phyloP scores from a whole-genome alignment of 2,329 filamentous ascomycete species.

The Exophiala xenobiotica region DNA sequence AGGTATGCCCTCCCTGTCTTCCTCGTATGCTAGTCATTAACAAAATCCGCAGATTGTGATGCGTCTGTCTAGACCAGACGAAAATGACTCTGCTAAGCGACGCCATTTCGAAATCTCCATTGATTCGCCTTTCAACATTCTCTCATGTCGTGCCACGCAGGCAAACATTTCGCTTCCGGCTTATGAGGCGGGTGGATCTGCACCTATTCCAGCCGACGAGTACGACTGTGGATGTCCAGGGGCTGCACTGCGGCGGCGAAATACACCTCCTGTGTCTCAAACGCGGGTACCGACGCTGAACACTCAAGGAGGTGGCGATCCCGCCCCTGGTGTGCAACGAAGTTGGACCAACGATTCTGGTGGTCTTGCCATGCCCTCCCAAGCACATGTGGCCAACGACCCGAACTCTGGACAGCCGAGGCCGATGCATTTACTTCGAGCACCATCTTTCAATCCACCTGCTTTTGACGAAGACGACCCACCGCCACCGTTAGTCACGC shows the following conservation, averaged over 20 bases:
- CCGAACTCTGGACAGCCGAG: conserved; percentile 54
- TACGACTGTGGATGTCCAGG: conserved; percentile 67
- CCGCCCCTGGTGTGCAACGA: conserved; percentile 27
- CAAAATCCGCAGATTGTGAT: conserved; percentile 70
- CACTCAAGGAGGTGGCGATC: conserved; percentile 27
- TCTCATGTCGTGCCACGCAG: conserved; percentile 89
- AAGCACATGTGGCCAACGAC: conserved; percentile 51
- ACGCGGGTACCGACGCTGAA: conserved; percentile 31
- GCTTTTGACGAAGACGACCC: conserved; percentile 79
- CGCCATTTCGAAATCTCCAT: conserved; percentile 96
- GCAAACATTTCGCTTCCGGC: conserved; percentile 83
- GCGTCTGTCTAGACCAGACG: conserved; percentile 81
- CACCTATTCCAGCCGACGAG: conserved; percentile 54
- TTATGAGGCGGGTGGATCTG: conserved; percentile 62
- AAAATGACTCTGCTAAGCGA: conserved; percentile 72
- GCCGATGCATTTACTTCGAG: conserved; percentile 80
- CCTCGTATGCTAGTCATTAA: conserved; percentile 1
- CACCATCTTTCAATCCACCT: conserved; percentile 84
- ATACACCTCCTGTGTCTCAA: conserved; percentile 30
- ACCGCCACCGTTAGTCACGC: conserved; percentile 71
- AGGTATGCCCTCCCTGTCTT: conserved; percentile 53
- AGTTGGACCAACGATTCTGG: conserved; percentile 43
- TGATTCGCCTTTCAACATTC: conserved; percentile 89
- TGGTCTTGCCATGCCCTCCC: conserved; percentile 46
- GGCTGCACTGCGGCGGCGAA: conserved; percentile 50